A percentile compares a stretch with the other conserved stretches of the same genome.
phyloP scores from a whole-genome alignment of 2,329 filamentous ascomycete species.

The Neoascochyta sp. region DNA sequence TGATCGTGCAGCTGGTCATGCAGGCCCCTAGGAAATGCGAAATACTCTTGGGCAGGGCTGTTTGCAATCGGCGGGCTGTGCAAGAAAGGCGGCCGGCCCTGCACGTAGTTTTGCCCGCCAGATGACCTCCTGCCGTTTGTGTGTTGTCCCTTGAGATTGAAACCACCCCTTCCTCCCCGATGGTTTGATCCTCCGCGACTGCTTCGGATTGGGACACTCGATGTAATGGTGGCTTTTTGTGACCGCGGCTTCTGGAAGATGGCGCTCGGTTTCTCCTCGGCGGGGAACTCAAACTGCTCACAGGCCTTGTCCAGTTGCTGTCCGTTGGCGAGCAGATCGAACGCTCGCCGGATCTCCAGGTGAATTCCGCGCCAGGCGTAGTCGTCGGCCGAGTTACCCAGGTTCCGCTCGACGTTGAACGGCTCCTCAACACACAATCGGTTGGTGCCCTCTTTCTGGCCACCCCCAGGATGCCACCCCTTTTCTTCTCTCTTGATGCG shows the following conservation, averaged over 20 bases:
- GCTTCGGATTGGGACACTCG: conserved; percentile 48
- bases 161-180: conserved; percentile 46
- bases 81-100: conserved; percentile 38
- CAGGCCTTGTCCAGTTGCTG: conserved; percentile 80
- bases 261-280: conserved; percentile 61
- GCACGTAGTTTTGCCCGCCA: conserved; percentile 50
- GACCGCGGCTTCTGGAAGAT: conserved; percentile 53
- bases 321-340: conserved; percentile 68
- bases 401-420: conserved; percentile 83
- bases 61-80: conserved; percentile 43
- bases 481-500: conserved; percentile 79
- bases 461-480: conserved; percentile 68
- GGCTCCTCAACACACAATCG: conserved; percentile 93
- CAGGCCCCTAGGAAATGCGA: conserved; percentile 39
- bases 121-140: conserved; percentile 52
- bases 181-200: conserved; percentile 45
- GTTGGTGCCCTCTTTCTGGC: conserved; percentile 55
- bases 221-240: conserved; percentile 53
- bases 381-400: conserved; percentile 95
- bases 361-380: conserved; percentile 91
- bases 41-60: conserved; percentile 42
- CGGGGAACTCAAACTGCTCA: conserved; percentile 82
- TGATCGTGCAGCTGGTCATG: conserved; percentile 48
- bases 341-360: conserved; percentile 81
- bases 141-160: conserved; percentile 49